Base-by-base conservation (phyloP, 2,329 filamentous ascomycete species). In the Fusarium udum region DNA sequence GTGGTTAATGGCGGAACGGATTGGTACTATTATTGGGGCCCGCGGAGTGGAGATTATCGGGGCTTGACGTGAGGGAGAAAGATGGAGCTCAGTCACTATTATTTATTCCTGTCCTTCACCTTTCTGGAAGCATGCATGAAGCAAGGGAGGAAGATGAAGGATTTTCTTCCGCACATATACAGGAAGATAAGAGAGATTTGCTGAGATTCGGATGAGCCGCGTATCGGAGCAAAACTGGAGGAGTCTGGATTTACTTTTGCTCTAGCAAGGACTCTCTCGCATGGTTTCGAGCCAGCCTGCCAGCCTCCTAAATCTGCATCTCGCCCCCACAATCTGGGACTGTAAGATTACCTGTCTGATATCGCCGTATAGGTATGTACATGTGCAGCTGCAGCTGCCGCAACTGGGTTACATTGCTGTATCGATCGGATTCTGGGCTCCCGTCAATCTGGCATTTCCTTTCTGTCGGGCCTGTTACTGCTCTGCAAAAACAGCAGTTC, bases 31-130 rank as follows among this genome's bases (percentile, higher is more conserved):
- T 56, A 51, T 31, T 51, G 53, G 32, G 43, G n/a, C 32, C 48
- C 46, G 26, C 45, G 16, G 24, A 43, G 67, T 65, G 64, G 71
- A 69, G 64, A 74, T 69, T 66, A 42, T 59, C 49, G 61, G 71
- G 71, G 46, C 61, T 53, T 52, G 58, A 70, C 37, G 72, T 51
- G 68, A 74, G 72, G 69, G 69, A 70, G 45, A 43, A 59, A 51
- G 49, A 51, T 74, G 58, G 59, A 62, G 59, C 65, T 39, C 56
- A 24, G 53, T 42, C 46, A 26, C 18, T 56, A 22, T 65, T 56
- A 22, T 65, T 34, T 37, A n/a, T 40, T 49, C 37, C 31, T 24
- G 32, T 8, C 45, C 40, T 51, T 59, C 56, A 59, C 58, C 53
- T 31, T 69, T 62, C 46, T 59, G 45, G 64, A 62, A 60, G 46